A percentile compares a stretch with the other conserved stretches of the same genome.
These are phyloP conservation scores for Mallotus japonicus DNA, from an alignment of 441 rosid genomes.

Conservation along the genomic window DNA sequence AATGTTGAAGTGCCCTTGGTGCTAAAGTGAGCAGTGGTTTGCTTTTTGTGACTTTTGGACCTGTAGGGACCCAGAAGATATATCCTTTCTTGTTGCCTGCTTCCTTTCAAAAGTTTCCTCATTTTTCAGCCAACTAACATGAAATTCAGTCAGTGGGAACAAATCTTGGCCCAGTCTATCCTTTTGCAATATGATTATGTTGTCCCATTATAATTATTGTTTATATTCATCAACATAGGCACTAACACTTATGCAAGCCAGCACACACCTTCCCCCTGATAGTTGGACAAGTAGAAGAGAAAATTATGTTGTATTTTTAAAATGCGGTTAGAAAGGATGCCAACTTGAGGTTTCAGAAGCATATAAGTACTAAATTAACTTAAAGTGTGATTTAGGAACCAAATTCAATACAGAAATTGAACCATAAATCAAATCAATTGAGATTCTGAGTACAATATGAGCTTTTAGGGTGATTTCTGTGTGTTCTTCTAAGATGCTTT, in stretches of 20 bases:
- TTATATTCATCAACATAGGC: not conserved
- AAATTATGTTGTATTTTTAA: not conserved
- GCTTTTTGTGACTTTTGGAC: constrained; percentile 8
- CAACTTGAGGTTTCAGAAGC: not conserved
- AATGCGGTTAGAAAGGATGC: not conserved
- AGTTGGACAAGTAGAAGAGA: not conserved
- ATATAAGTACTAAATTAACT: not conserved
- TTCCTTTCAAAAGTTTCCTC: constrained; percentile 10
- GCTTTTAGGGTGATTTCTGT: not conserved
- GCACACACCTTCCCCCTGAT: not conserved
- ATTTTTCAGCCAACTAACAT: constrained; percentile 10
- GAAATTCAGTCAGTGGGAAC: constrained; percentile 12
- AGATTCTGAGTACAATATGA: not conserved
- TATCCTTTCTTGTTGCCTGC: not conserved
- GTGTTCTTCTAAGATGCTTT: not conserved
- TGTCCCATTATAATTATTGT: not conserved
- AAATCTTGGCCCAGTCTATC: constrained; percentile 15
- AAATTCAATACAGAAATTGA: not conserved
- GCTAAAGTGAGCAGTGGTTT: constrained; percentile 5
- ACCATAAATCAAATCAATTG: not conserved
- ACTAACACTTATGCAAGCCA: not conserved
- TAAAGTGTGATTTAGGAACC: not conserved
- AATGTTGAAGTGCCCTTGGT: not conserved
- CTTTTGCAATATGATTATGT: constrained; percentile 9
- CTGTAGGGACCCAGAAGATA: constrained; percentile 15